Percentiles rank a stretch among this genome's conserved stretches.
Evolutionary conservation across 768 basidiomycete genomes (phyloP).

Genomic region (Mycena capillaripes): DNA sequence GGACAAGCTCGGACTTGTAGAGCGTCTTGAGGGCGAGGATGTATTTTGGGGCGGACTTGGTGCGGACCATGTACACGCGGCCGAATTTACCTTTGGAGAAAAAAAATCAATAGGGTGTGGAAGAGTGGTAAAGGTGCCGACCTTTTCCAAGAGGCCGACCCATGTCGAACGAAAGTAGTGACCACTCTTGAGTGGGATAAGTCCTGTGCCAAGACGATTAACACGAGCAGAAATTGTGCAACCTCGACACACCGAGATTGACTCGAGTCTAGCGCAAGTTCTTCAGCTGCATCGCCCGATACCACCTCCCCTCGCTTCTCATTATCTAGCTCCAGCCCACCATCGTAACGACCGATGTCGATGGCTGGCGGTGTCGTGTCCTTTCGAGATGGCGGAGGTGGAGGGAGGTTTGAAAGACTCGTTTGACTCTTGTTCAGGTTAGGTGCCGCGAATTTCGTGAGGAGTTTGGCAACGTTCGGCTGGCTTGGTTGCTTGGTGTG

Average conservation of each 20-base stretch:
- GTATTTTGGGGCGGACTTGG: conserved; percentile 88
- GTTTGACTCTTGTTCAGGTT: conserved; percentile 55
- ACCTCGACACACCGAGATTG: conserved; percentile 67
- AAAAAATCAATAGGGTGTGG: neutral
- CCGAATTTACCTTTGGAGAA: conserved; percentile 86
- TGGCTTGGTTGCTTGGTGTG: conserved; percentile 71
- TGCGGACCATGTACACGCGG: conserved; percentile 98
- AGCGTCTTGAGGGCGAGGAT: conserved; percentile 97
- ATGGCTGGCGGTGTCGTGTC: conserved; percentile 55
- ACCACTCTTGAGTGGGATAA: conserved; percentile 88
- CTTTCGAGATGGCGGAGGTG: conserved; percentile 52
- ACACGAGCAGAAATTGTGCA: neutral
- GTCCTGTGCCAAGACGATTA: conserved; percentile 53
- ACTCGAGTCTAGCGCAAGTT: conserved; percentile 90
- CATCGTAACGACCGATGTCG: conserved; percentile 94
- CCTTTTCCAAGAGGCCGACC: conserved; percentile 93
- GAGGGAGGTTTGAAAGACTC: conserved; percentile 31
- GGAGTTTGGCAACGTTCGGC: conserved; percentile 75
- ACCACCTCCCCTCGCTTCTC: conserved; percentile 83
- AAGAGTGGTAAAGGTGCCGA: neutral
- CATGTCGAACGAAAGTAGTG: conserved; percentile 90
- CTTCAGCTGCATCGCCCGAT: conserved; percentile 82
- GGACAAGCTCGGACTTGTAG: conserved; percentile 96
- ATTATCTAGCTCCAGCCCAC: conserved; percentile 91
- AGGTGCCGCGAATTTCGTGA: conserved; percentile 82